Base-by-base conservation (phyloP, 129 eudicot genomes). In the Gnaphalium uliginosum region DNA sequence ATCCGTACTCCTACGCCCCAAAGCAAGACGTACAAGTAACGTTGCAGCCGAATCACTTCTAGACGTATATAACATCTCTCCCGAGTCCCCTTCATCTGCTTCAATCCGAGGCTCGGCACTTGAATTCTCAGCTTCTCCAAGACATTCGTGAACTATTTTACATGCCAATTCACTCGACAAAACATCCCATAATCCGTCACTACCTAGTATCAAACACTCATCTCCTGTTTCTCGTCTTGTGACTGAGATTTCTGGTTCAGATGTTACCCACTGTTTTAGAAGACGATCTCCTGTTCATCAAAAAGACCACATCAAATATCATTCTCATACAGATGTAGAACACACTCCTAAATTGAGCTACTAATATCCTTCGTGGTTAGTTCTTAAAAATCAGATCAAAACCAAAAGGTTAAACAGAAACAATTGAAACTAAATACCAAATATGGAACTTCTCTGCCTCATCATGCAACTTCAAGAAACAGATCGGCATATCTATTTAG, bases 141-240 rank as follows among this genome's bases (percentile, higher is more conserved):
- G 81, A 51, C 88, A 84, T 24, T 76, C 30, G 39, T 53, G 78
- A 30, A 81, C 85, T 1, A 87, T 79, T 60, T 74, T 69, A 32
- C 92, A 82, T 5, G 80, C 63, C 75, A 82, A 17, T 22, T 82
- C 85, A 48, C 9, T 85, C 0, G 92, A 29, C 35, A 87, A 19
- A 62, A 87, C 92, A 39, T 87, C 89, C 89, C 89, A 87, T 72
- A 87, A 32, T 2, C 92, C 92, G 43, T 87, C 92, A 22, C 84
- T 87, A 8, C 76, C 92, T 21, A 87, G 35, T 48, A 87, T 80
- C 75, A 87, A 27, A 33, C 84, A 76, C 75, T 59, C 78, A 7
- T 87, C 89, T 22, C 57, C 80, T 8, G 46, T 21, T 32, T 80
- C 78, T 29, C 92, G 69, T 62, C 51, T 82, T 9, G 79, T 80